phyloP scores from a whole-genome alignment of 768 basidiomycete genomes.

The Flagelloscypha sp. region DNA sequence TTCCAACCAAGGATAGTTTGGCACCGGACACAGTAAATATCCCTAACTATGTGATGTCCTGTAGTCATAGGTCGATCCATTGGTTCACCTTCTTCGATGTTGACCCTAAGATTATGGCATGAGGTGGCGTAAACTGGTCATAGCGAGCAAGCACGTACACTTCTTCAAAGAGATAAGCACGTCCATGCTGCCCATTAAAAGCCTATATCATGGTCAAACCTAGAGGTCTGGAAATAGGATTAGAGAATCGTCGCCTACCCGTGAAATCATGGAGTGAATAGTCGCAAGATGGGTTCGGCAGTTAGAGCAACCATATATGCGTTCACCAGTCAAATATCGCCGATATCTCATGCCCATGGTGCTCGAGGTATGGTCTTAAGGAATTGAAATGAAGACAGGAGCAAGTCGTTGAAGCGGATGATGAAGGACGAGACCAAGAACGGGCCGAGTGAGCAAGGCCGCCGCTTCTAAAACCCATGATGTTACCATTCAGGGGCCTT shows the following conservation, averaged over 20 bases:
- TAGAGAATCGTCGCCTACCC: slow-evolving; percentile 50
- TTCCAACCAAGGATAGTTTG: slow-evolving; percentile 88
- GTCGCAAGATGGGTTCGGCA: slow-evolving; percentile 91
- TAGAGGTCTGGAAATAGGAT: neutral
- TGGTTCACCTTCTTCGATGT: slow-evolving; percentile 82
- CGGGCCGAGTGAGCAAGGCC: slow-evolving; percentile 11
- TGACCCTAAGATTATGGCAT: slow-evolving; percentile 52
- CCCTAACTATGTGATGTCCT: slow-evolving; percentile 91
- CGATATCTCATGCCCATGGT: slow-evolving; percentile 89
- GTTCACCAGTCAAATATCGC: slow-evolving; percentile 74
- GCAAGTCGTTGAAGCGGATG: neutral
- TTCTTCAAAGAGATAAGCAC: slow-evolving; percentile 88
- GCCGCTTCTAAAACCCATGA: too few species aligned
- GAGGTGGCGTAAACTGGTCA: slow-evolving; percentile 11
- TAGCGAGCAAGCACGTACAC: slow-evolving; percentile 53
- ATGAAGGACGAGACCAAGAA: neutral
- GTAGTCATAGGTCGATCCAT: slow-evolving; percentile 95
- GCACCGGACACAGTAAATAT: slow-evolving; percentile 92
- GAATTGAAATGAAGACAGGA: neutral
- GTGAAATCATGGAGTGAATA: slow-evolving; percentile 83
- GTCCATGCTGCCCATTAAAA: slow-evolving; percentile 94
- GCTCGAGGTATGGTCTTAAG: too few species aligned
- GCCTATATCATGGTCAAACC: slow-evolving; percentile 41
- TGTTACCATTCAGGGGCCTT: too few species aligned
- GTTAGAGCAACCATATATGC: slow-evolving; percentile 80